Conservation (phyloP, 2,329 filamentous ascomycete species). For the Xylariales sp. region DNA sequence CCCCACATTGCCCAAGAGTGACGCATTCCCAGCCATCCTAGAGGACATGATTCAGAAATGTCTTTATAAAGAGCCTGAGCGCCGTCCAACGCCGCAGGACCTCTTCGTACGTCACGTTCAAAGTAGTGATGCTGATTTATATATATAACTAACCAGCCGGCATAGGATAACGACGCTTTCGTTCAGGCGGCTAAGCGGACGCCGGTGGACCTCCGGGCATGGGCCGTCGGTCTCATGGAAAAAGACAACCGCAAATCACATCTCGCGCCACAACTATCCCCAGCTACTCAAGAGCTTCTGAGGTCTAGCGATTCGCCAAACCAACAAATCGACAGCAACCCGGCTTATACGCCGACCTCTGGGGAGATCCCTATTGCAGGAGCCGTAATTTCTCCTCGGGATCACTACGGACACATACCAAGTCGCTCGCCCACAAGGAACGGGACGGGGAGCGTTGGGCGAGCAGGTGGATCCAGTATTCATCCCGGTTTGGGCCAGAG, state of each 20-base stretch:
- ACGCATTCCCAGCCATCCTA: slow-evolving; percentile 93
- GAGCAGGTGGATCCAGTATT: slow-evolving; percentile 56
- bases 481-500: slow-evolving; percentile 67
- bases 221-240: slow-evolving; percentile 95
- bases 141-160: slow-evolving; percentile 38
- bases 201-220: slow-evolving; percentile 91
- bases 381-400: slow-evolving; percentile 66
- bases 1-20: slow-evolving; percentile 92
- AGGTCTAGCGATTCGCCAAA: slow-evolving; percentile 72
- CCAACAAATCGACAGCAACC: slow-evolving; percentile 58
- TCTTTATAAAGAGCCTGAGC: slow-evolving; percentile 87
- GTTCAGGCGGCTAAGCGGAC: slow-evolving; percentile 96
- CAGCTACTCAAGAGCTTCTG: slow-evolving; percentile 80
- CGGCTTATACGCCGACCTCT: slow-evolving; percentile 72
- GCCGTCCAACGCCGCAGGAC: slow-evolving; percentile 91
- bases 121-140: slow-evolving; percentile 37
- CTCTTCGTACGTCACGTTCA: slow-evolving; percentile 77
- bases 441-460: slow-evolving; percentile 60
- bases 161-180: slow-evolving; percentile 89
- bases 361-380: slow-evolving; percentile 77
- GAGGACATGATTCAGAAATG: slow-evolving; percentile 99
- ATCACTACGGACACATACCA: slow-evolving; percentile 57
- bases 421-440: slow-evolving; percentile 65
- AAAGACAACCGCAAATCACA: slow-evolving; percentile 96
- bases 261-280: slow-evolving; percentile 81